Conservation (phyloP, 306 rosid species). For the Aeschynomene evenia region DNA sequence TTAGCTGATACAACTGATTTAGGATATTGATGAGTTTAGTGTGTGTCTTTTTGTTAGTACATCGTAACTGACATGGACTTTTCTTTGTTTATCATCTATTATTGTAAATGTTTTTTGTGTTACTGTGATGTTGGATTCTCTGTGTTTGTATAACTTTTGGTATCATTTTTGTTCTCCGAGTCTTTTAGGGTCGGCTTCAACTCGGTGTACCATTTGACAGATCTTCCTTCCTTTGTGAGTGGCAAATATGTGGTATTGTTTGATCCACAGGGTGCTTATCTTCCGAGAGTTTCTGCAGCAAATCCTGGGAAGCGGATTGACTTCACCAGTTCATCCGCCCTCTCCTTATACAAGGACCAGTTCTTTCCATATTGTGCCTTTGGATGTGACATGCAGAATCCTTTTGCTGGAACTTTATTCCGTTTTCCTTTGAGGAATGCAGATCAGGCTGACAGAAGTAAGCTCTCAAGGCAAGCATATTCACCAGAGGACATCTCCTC, state of each 20-base stretch:
- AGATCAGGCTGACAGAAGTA: constrained; percentile 71
- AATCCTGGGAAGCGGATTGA: constrained; percentile 98
- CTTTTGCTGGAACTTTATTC: constrained; percentile 84
- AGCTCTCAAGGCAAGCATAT: constrained; percentile 92
- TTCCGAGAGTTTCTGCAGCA: constrained; percentile 82
- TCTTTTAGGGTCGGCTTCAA: constrained; percentile 89
- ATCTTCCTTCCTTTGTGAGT: constrained; percentile 97
- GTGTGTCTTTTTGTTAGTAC: no score
- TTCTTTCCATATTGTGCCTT: constrained; percentile 88
- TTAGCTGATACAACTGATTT: no score
- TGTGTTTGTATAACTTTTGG: constrained; percentile 25
- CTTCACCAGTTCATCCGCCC: constrained; percentile 69
- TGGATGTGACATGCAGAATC: constrained; percentile 82
- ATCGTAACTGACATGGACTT: no score
- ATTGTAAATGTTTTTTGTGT: not conserved
- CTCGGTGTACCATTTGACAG: constrained; percentile 96
- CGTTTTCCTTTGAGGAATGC: constrained; percentile 91
- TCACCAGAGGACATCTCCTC: constrained; percentile 74
- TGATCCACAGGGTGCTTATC: constrained; percentile 94
- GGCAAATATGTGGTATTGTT: constrained; percentile 85
- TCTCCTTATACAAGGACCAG: constrained; percentile 74
- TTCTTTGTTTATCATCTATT: not conserved
- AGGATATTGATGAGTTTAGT: no score
- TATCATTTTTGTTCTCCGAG: constrained; percentile 22
- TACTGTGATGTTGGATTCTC: constrained; percentile 13